Evolutionary conservation across 2,329 filamentous ascomycete genomes (phyloP), one percentile per base, ranked within the genome.

Genomic region (Aspergillus japonicus): DNA sequence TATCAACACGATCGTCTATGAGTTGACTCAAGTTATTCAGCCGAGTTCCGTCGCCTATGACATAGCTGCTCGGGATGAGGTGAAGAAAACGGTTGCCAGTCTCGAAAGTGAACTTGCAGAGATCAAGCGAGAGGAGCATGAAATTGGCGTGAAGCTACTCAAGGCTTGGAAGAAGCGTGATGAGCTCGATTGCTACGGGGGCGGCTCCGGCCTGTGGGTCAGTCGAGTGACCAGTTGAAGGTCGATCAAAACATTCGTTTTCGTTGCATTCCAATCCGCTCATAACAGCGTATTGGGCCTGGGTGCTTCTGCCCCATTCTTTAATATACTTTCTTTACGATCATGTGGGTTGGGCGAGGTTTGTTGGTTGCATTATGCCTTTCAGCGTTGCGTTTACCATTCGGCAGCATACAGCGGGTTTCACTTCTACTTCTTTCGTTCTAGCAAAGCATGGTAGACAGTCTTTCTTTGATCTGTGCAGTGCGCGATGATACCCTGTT

Each of bases 21-120:
- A 94, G 73, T 87, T 94, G 81, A 91, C 87, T 60, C 87, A 91
- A 72, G 82, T 92, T 60, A 89, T 92, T 81, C 89, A 89, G 47
- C 86, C 83, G 39, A 86, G 84, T 63, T 80, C 91, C 44, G 79
- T 90, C 69, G 85, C 87, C 31, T 88, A 87, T 67, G 82, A 86
- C 8, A 84, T 89, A 53, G 87, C 90, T 66, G 82, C 82, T 56
- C 76, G 81, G 44, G 78, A 80, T 24, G 79, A 82, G 59, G 83
- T 85, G 63, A 84, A 84, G 70, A 79, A 76, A 68, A 91, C 89
- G 71, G 86, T 95, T 0, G 85, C 88, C 64, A 82, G 79, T 23
- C 79, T 93, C 54, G 83, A 84, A 60, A 76, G 77, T 54, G 89
- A 93, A 72, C 81, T 94, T 39, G 84, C 87, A 3, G 89, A 92